Evolutionary conservation across 371 early-diverging fungal genomes (phyloP).

Genomic region (Rhizopus microsporus): DNA sequence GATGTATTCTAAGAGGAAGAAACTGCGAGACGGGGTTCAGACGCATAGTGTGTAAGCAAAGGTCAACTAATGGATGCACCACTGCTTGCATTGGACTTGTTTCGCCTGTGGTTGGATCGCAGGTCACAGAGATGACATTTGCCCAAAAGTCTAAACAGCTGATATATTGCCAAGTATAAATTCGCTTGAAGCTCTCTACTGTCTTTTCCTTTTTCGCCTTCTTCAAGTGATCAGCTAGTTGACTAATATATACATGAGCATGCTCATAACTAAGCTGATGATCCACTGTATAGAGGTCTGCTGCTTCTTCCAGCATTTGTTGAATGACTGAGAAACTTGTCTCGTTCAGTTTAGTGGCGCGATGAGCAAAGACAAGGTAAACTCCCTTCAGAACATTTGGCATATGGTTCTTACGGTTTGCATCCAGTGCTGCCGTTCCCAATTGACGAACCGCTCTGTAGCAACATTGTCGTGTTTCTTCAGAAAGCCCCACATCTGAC

Average conservation of each 20-base stretch:
- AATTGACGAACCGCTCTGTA: conserved; percentile 37
- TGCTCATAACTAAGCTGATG: conserved; percentile 78
- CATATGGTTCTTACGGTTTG: conserved; percentile 36
- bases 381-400: conserved; percentile 68
- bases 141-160: conserved; percentile 89
- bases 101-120: conserved; percentile 42
- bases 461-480: conserved; percentile 65
- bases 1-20: conserved; percentile 89
- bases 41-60: conserved; percentile 48
- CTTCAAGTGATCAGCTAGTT: conserved; percentile 86
- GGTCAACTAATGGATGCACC: conserved; percentile 38
- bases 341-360: conserved; percentile 70
- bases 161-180: conserved; percentile 95
- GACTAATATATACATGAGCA: conserved; percentile 87
- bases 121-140: conserved; percentile 72
- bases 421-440: conserved; percentile 36
- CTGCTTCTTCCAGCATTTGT: conserved; percentile 85
- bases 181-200: conserved; percentile 77
- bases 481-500: conserved; percentile 63
- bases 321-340: conserved; percentile 74
- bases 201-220: conserved; percentile 79
- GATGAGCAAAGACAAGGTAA: conserved; percentile 78
- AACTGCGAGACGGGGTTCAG: conserved; percentile 85
- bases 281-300: conserved; percentile 81
- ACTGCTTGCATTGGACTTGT: conserved; percentile 38